Base-by-base conservation (phyloP, 306 rosid species). In the Corylus americana region DNA sequence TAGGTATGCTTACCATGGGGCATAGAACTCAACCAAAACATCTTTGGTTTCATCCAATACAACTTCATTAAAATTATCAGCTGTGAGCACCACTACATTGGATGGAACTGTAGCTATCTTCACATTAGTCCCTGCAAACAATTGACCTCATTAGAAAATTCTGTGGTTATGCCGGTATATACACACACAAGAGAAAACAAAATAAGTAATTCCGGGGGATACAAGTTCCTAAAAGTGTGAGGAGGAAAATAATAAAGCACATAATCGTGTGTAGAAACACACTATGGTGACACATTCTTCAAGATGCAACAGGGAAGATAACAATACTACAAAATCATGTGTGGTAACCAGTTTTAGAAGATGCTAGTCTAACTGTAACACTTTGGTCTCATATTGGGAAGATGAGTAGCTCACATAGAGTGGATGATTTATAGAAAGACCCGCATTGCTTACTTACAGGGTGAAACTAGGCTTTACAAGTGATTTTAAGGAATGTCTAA, bases 1-100 rank as follows among this genome's bases (percentile, higher is more conserved):
- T 4, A 54, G 17, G 22, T 47, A 53, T 72, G 27, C 79, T 83
- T 88, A 96, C 99, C 99, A 96, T 71, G 99, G 99, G 76, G 98
- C 99, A 86, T 96, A 96, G 84, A 93, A 96, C 92, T 96, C 98
- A 77, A 96, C 97, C 88, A 96, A 79, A 49, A 89, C 96, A 83
- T 96, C 99, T 73, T 91, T 96, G 84, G 85, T 92, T 81, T 84
- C 87, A 66, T 96, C 96, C 86, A 90, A 73, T 82, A 91, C 94
- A 78, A 93, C 67, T 78, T 93, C 97, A 66, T 89, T 80, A 78
- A 96, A 96, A 70, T 84, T 93, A 74, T 90, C 96, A 50, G 86
- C 39, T 5, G 94, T 75, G 42, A 90, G 94, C 73, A 91, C 92
- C 71, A 87, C 90, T 37, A 96, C 98, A 59, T 64, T 80, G 80